A percentile compares a stretch with the other conserved stretches of the same genome.
Evolutionary conservation across 2,329 filamentous ascomycete genomes (phyloP).

Genomic region (Alternaria gaisen): DNA sequence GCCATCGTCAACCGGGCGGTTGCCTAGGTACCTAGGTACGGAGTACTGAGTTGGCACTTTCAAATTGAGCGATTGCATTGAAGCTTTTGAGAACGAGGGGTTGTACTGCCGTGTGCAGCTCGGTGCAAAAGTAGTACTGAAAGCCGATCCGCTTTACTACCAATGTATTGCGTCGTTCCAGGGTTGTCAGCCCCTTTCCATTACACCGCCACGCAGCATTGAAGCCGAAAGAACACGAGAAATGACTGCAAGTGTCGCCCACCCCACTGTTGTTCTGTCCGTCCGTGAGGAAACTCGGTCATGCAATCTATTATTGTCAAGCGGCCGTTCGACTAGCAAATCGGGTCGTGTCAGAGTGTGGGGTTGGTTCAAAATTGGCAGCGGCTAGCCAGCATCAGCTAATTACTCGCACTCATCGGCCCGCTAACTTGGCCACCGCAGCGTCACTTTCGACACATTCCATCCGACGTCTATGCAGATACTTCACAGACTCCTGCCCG

Average conservation of each 20-base stretch:
- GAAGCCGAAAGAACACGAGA: conserved; percentile 12
- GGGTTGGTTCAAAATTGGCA: conserved; percentile 2
- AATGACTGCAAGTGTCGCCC: conserved; percentile 17
- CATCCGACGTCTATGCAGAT: conserved; percentile 11
- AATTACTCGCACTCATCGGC: background rate
- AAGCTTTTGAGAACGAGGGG: background rate
- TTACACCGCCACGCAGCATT: background rate
- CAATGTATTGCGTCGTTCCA: background rate
- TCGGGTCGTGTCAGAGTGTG: background rate
- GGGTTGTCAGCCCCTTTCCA: background rate
- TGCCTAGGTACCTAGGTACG: background rate
- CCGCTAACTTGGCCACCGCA: conserved; percentile 1
- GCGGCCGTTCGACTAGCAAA: background rate
- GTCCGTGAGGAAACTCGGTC: background rate
- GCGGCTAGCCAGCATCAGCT: conserved; percentile 1
- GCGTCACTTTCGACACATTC: conserved; percentile 8
- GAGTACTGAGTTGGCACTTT: background rate
- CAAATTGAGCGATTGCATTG: background rate
- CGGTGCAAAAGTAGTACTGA: background rate
- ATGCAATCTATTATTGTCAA: conserved; percentile 11
- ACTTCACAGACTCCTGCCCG: background rate
- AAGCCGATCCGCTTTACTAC: background rate
- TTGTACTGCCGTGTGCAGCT: background rate
- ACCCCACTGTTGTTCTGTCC: conserved; percentile 3
- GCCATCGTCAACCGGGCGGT: background rate